These are phyloP conservation scores for Wickerhamiella azymoides DNA, from an alignment of 805 yeast genomes.

Conservation along the genomic window DNA sequence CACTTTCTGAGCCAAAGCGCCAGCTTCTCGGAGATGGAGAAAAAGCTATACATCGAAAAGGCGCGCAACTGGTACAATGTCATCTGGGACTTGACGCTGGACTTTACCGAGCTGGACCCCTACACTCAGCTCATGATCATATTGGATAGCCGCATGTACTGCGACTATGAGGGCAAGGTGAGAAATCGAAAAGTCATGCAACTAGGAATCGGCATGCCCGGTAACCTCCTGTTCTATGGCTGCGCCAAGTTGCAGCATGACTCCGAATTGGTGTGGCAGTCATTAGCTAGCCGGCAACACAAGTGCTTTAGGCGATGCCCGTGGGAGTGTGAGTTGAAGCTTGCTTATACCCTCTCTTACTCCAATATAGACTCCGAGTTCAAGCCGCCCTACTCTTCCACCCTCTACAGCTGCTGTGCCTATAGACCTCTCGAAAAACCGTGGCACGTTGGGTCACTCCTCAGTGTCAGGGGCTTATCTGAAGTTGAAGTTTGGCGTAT, in stretches of 20 bases:
- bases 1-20: background rate
- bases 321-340: background rate
- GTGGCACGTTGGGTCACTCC: no score
- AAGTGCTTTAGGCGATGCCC: background rate
- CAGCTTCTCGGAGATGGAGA: background rate
- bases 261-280: background rate
- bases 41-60: background rate
- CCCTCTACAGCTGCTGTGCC: no score
- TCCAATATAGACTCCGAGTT: background rate
- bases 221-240: background rate
- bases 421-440: no score
- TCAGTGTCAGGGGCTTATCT: no score
- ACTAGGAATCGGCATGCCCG: background rate
- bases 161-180: background rate
- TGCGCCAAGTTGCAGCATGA: background rate
- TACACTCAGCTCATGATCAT: background rate
- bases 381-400: background rate
- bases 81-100: background rate
- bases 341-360: background rate
- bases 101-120: background rate
- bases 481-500: no score
- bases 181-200: background rate
- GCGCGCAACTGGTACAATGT: background rate
- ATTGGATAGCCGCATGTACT: background rate
- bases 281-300: background rate